phyloP scores from a whole-genome alignment of 176 grass and related monocot species.

The Tillandsia leiboldiana region DNA sequence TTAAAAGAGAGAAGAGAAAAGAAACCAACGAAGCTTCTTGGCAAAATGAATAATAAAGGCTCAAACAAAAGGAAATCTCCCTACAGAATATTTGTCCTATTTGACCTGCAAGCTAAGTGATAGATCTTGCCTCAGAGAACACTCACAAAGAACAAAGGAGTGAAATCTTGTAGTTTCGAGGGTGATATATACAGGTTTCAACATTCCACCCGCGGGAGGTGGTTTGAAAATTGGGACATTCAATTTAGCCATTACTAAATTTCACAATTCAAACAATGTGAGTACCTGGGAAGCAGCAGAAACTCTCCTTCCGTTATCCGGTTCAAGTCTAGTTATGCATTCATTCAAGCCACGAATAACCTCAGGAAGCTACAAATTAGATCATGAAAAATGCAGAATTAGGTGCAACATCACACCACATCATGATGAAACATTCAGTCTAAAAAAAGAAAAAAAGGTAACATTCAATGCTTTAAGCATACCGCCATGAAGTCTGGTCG shows the following conservation, averaged over 20 bases:
- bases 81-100: too few species aligned
- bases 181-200: too few species aligned
- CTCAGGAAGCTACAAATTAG: conserved; percentile 25
- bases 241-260: neutral
- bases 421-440: neutral
- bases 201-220: neutral
- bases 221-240: neutral
- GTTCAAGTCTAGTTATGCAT: conserved; percentile 25
- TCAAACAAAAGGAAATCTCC: neutral
- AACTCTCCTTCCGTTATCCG: conserved; percentile 23
- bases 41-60: neutral
- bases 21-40: neutral
- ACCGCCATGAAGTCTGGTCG: conserved; percentile 27
- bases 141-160: too few species aligned
- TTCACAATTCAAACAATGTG: neutral
- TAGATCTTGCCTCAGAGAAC: too few species aligned
- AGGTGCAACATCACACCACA: neutral
- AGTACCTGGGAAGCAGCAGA: conserved; percentile 23
- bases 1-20: neutral
- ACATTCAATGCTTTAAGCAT: neutral
- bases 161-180: too few species aligned
- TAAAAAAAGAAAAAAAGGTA: too few species aligned
- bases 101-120: too few species aligned
- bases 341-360: conserved; percentile 31
- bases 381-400: conserved; percentile 5